A percentile compares a stretch with the other conserved stretches of the same genome.
Conservation (phyloP, 257 asterid species). For the Nyctanthes arbortristis region DNA sequence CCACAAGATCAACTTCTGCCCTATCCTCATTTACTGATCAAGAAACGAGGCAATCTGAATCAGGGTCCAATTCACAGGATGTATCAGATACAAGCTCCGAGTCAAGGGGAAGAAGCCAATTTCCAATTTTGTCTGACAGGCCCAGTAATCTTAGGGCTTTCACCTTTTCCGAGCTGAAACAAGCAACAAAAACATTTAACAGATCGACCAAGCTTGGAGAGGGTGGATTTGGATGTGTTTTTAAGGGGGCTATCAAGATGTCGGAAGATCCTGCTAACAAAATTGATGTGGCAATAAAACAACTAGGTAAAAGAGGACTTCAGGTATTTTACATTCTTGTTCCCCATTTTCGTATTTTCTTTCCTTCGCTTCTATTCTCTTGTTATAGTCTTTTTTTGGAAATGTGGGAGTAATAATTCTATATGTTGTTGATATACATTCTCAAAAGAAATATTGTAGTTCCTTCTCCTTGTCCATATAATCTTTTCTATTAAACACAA, state of each 20-base stretch:
- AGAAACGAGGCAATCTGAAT: constrained; percentile 55
- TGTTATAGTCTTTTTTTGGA: neutral
- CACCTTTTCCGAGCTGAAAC: constrained; percentile 63
- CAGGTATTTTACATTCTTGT: constrained; percentile 51
- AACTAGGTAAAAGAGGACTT: constrained; percentile 73
- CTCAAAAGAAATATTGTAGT: too few species aligned
- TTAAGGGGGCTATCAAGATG: constrained; percentile 51
- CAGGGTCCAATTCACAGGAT: constrained; percentile 58
- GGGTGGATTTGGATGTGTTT: constrained; percentile 94
- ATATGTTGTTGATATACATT: too few species aligned
- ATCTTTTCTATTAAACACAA: too few species aligned
- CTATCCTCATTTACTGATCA: constrained; percentile 48
- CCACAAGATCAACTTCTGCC: constrained; percentile 39
- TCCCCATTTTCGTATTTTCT: neutral
- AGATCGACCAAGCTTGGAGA: constrained; percentile 71
- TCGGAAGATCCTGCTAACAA: constrained; percentile 58
- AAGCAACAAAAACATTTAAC: constrained; percentile 62
- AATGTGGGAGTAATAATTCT: neutral
- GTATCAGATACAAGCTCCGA: constrained; percentile 66
- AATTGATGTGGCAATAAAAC: constrained; percentile 73
- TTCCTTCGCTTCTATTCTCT: neutral
- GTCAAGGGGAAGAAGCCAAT: constrained; percentile 66
- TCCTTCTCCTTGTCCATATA: too few species aligned
- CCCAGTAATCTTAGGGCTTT: constrained; percentile 58
- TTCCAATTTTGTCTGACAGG: constrained; percentile 51